These are phyloP conservation scores for Ogataea hybrid DNA, from an alignment of 1,139 yeast species.

Conservation along the genomic window DNA sequence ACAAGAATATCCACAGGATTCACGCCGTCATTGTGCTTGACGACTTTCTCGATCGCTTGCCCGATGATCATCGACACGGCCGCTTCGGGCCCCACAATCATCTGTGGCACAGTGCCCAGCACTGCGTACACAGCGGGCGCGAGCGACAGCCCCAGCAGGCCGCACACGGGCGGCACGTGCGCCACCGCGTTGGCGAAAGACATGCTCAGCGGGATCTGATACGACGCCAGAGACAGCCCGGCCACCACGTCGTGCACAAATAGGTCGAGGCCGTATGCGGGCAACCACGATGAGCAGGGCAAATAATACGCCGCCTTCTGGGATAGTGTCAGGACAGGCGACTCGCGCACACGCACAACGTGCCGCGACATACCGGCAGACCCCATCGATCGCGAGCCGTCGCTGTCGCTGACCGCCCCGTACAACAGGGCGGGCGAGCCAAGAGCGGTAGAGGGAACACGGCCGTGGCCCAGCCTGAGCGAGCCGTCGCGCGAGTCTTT, in stretches of 20 bases:
- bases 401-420: conserved; percentile 1
- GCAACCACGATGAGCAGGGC: conserved; percentile 81
- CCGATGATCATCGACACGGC: conserved; percentile 91
- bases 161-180: conserved; percentile 85
- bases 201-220: conserved; percentile 85
- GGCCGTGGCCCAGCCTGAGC: not conserved
- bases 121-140: conserved; percentile 81
- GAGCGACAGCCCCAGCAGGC: conserved; percentile 75
- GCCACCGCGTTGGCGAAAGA: conserved; percentile 91
- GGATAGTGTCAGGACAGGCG: conserved; percentile 11
- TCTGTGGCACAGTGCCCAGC: conserved; percentile 91
- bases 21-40: conserved; percentile 48
- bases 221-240: conserved; percentile 85
- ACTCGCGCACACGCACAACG: not conserved
- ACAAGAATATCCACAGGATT: conserved; percentile 69
- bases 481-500: conserved; percentile 4
- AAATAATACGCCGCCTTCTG: conserved; percentile 62
- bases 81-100: conserved; percentile 97
- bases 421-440: not conserved
- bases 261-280: conserved; percentile 50
- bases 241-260: conserved; percentile 78
- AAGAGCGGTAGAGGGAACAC: too few species aligned
- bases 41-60: conserved; percentile 74
- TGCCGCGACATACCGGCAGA: not conserved
- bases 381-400: not conserved